These are phyloP conservation scores for Aspergillus jensenii DNA, from an alignment of 2,329 filamentous ascomycete species.

Conservation along the genomic window DNA sequence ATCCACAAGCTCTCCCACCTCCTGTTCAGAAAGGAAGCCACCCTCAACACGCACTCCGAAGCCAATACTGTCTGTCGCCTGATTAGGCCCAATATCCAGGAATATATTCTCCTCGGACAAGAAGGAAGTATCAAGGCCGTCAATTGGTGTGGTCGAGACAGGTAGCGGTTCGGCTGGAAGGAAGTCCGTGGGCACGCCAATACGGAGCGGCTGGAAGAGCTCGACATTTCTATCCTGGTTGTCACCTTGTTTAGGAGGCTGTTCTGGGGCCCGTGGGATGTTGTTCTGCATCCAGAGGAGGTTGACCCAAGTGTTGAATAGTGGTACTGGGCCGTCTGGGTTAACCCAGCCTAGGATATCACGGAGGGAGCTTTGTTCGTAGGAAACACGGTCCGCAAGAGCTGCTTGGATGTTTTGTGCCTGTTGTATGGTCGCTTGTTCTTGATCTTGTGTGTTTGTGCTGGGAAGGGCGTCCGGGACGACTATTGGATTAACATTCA, in stretches of 20 bases:
- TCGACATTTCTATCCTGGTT: not conserved
- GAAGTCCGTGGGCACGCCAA: conserved; percentile 29
- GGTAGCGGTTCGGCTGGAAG: conserved; percentile 17
- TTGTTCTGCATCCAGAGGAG: conserved; percentile 29
- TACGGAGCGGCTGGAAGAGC: conserved; percentile 23
- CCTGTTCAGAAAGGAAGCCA: conserved; percentile 17
- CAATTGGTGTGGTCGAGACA: conserved; percentile 18
- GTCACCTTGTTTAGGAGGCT: not conserved
- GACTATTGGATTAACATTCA: conserved; percentile 32
- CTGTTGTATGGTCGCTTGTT: conserved; percentile 7
- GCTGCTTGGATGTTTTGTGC: conserved; percentile 21
- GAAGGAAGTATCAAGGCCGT: conserved; percentile 24
- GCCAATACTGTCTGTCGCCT: conserved; percentile 23
- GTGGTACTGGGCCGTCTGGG: conserved; percentile 4
- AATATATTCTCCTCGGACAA: conserved; percentile 24
- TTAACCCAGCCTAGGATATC: conserved; percentile 25
- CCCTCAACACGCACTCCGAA: conserved; percentile 31
- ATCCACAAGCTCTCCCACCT: conserved; percentile 18
- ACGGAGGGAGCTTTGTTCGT: conserved; percentile 29
- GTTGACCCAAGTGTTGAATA: conserved; percentile 36
- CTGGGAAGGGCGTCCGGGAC: conserved; percentile 13
- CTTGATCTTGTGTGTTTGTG: no score
- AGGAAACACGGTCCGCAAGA: conserved; percentile 26
- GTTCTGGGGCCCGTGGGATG: conserved; percentile 1
- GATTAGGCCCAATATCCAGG: conserved; percentile 29